Evolutionary conservation across 2,329 filamentous ascomycete genomes (phyloP).

Genomic region (Colletotrichum abscissum): DNA sequence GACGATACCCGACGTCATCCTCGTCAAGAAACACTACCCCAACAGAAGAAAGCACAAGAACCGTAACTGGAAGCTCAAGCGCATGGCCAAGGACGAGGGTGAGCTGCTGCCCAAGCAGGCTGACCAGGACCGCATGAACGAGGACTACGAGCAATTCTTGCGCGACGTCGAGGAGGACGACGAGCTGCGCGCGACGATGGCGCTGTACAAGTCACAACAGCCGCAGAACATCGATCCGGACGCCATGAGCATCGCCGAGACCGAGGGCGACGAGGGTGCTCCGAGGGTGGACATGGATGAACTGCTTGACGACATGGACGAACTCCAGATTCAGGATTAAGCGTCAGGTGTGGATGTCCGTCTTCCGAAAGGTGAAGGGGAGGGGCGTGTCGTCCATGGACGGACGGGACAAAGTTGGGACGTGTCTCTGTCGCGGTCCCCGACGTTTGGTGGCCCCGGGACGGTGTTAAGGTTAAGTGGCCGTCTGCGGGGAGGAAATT

Average conservation of each 20-base stretch:
- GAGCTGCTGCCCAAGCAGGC: slow-evolving; percentile 88
- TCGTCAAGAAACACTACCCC: slow-evolving; percentile 97
- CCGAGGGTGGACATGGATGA: slow-evolving; percentile 83
- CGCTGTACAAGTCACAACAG: slow-evolving; percentile 81
- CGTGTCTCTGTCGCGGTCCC: neutral
- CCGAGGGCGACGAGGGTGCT: slow-evolving; percentile 70
- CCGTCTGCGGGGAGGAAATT: slow-evolving; percentile 24
- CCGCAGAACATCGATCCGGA: slow-evolving; percentile 65
- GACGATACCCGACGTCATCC: slow-evolving; percentile 88
- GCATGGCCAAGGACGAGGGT: slow-evolving; percentile 90
- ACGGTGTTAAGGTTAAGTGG: slow-evolving; percentile 17
- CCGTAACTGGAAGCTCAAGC: slow-evolving; percentile 94
- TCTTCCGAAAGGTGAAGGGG: neutral
- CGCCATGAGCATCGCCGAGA: slow-evolving; percentile 76
- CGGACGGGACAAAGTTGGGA: neutral
- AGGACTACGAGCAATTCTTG: slow-evolving; percentile 97
- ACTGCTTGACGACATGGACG: slow-evolving; percentile 92
- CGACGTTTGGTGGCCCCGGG: slow-evolving; percentile 4
- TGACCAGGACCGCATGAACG: slow-evolving; percentile 88
- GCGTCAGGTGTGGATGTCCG: neutral
- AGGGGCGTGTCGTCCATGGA: neutral
- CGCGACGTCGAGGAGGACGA: slow-evolving; percentile 96
- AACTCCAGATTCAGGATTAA: slow-evolving; percentile 76
- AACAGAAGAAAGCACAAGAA: slow-evolving; percentile 84
- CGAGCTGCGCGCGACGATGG: slow-evolving; percentile 85